Evolutionary conservation across 148 eudicot genomes (phyloP), one percentile per base, ranked within the genome.

Genomic region (Rhododendron kiyosumense): DNA sequence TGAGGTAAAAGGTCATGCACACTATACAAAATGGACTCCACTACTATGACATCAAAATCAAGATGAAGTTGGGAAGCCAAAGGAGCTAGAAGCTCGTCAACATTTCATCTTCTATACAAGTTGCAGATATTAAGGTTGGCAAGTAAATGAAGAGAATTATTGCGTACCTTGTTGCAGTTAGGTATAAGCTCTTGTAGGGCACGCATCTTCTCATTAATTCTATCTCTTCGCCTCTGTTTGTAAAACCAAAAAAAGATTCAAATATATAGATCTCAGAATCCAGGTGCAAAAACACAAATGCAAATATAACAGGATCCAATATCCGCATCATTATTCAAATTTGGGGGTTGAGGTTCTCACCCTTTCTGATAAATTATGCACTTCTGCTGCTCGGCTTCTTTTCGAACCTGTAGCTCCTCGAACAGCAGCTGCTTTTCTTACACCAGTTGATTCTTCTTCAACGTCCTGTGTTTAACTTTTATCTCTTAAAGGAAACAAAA

Each of bases 351-450:
- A 84, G 65, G 71, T 84, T 76, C 93, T 93, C 83, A 93, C 98
- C 94, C 99, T 93, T 91, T 97, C 99, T 43, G 98, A 95, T 80
- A 93, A 89, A 90, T 97, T 97, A 87, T 97, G 99, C 86, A 97
- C 99, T 94, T 97, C 99, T 83, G 99, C 98, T 81, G 99, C 99
- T 80, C 98, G 95, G 88, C 94, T 94, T 94, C 98, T 93, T 91
- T 95, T 97, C 10, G 93, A 88, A 82, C 97, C 91, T 18, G 90
- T 71, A 78, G 87, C 89, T 82, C 90, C 91, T 79, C 95, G 92
- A 83, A 88, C 90, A 89, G 87, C 83, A 85, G 87, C 85, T 79
- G 90, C 86, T 90, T 92, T 94, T 79, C 87, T 93, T 4, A 88
- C 90, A 81, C 93, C 93, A 32, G 88, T 86, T 32, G 96, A 95